Percentiles rank a stretch among this genome's conserved stretches.
Conservation (phyloP, 1,284 basidiomycete genomes). For the Sporisorium reilianum region DNA sequence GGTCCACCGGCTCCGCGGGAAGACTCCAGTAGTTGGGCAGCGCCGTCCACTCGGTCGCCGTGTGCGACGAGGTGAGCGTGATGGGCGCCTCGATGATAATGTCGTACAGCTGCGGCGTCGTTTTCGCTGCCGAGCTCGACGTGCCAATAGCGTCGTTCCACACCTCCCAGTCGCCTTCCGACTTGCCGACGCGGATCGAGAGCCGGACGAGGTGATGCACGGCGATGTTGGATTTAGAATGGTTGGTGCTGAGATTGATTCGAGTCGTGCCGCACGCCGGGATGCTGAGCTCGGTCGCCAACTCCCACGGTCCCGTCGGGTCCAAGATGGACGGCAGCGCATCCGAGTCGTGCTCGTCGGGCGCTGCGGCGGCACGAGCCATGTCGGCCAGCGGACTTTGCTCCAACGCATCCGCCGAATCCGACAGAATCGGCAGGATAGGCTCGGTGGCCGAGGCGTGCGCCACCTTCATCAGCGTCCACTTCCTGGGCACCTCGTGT, state of each 20-base stretch:
- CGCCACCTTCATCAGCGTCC: constrained; percentile 77
- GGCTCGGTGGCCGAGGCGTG: constrained; percentile 73
- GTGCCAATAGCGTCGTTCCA: constrained; percentile 5
- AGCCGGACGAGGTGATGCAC: constrained; percentile 85
- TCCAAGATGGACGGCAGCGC: constrained; percentile 70
- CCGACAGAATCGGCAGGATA: constrained; percentile 78
- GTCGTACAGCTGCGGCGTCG: constrained; percentile 74
- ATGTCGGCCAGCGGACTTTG: constrained; percentile 71
- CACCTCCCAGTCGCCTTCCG: constrained; percentile 33
- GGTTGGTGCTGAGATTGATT: constrained; percentile 85
- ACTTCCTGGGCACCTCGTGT: constrained; percentile 78
- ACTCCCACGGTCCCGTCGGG: constrained; percentile 74
- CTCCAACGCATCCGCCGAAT: constrained; percentile 70
- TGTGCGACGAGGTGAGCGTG: constrained; percentile 70
- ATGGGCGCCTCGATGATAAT: constrained; percentile 88
- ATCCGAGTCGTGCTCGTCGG: constrained; percentile 52
- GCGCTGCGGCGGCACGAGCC: constrained; percentile 54
- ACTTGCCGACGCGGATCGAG: constrained; percentile 82
- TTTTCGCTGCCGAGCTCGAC: constrained; percentile 17
- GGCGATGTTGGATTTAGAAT: constrained; percentile 82
- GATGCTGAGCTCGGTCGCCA: constrained; percentile 69
- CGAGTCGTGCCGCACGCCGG: constrained; percentile 68
- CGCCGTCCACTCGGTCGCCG: constrained; percentile 61
- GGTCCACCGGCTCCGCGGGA: constrained; percentile 31
- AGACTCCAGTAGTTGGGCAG: constrained; percentile 63